Evolutionary conservation across 2,329 filamentous ascomycete species (phyloP), one percentile per base, ranked within the genome.

Genomic region (Chaetomium globosum): DNA sequence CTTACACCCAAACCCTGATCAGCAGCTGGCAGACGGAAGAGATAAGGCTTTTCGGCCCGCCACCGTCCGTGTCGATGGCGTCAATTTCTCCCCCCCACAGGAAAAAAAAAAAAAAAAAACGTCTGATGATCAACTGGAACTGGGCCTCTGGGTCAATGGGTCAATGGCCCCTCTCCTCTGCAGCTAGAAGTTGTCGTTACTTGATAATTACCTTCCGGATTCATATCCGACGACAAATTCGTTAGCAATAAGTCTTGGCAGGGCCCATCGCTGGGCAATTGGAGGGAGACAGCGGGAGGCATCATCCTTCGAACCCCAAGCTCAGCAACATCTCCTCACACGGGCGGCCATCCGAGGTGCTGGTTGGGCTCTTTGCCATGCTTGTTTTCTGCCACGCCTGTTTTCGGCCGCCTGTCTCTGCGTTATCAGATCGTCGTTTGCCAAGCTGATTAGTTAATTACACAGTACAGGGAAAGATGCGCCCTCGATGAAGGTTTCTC

Each of bases 151-250:
- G 31, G 53, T 26, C 48, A 30, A 33, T 16, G 43, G 52, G 13
- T 12, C 28, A 51, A 46, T 58, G 52, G 64, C 65, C 65, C 69
- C 69, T 66, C 56, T 71, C 53, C 51, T 13, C 66, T 71, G 70
- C 69, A 71, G 68, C 69, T 68, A 71, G 67, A 65, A 66, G 70
- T 72, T 72, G 49, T 65, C 68, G 59, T 72, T 72, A 72, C 70
- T 66, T 70, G 66, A 71, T 71, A 60, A 65, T 60, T 67, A 71
- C 69, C 66, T 70, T 67, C 67, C 67, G 49, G 61, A 68, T 70
- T 51, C 55, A 70, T 65, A 56, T 57, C 52, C 52, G 36, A 58
- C 36, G 56, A 52, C 59, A 19, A 67, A 63, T 66, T 51, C 39
- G 43, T 65, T 59, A 55, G 56, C 55, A 65, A 65, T 59, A 43